Evolutionary conservation across 176 grass and related monocot species (phyloP).

Genomic region (Phyllostachys edulis): DNA sequence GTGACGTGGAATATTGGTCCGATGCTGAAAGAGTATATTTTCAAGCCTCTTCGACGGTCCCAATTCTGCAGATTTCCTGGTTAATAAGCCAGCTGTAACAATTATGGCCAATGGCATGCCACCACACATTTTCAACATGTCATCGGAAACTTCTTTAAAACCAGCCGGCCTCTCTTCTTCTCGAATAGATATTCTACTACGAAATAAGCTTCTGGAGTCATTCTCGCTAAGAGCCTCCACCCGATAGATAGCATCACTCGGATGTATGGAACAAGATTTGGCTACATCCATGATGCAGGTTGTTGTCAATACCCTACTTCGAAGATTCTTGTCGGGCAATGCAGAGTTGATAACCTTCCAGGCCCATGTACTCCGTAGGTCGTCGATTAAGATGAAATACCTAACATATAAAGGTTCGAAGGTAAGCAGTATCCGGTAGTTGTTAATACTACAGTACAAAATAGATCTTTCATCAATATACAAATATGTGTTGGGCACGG

Average conservation of each 20-base stretch:
- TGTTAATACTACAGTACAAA: too few relatives aligned
- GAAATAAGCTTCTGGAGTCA: slow-evolving; percentile 1
- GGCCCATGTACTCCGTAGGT: neutral
- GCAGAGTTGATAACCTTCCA: neutral
- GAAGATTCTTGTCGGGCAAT: slow-evolving; percentile 10
- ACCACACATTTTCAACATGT: slow-evolving; percentile 7
- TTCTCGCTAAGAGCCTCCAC: neutral
- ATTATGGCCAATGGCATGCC: slow-evolving; percentile 33
- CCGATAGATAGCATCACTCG: neutral
- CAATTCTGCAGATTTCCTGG: neutral
- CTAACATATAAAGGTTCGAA: neutral
- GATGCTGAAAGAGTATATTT: too few relatives aligned
- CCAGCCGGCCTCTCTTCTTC: neutral
- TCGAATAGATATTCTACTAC: neutral
- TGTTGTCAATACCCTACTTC: slow-evolving; percentile 31
- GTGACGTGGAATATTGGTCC: too few relatives aligned
- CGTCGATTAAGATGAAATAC: slow-evolving; percentile 25
- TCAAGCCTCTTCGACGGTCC: neutral
- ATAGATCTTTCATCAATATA: too few relatives aligned
- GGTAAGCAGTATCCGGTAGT: neutral
- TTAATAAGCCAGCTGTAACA: slow-evolving; percentile 2
- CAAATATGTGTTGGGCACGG: too few relatives aligned
- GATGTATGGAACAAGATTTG: neutral
- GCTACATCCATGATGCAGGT: neutral
- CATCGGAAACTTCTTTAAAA: neutral